Percentiles rank a stretch among this genome's conserved stretches.
phyloP scores from a whole-genome alignment of 768 basidiomycete species.

The Tulasnella sp. region DNA sequence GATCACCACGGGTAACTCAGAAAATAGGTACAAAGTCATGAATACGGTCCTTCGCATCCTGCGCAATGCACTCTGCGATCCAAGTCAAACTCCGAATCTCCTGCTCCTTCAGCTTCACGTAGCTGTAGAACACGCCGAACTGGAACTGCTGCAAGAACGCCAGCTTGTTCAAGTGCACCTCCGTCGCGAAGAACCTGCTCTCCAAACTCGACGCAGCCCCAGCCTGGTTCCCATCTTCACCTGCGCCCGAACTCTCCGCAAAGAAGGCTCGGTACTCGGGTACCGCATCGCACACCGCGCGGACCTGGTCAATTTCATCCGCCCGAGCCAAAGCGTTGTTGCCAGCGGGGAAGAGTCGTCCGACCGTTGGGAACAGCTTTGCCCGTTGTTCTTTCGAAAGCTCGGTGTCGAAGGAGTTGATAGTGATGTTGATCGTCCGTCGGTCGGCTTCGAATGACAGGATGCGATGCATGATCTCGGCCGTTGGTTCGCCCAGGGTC shows the following conservation, averaged over 20 bases:
- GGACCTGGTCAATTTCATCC: constrained; percentile 91
- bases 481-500: constrained; percentile 74
- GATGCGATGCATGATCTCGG: constrained; percentile 85
- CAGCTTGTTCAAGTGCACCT: constrained; percentile 90
- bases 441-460: constrained; percentile 96
- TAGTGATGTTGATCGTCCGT: constrained; percentile 94
- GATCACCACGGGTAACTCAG: constrained; percentile 34
- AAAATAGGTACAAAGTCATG: constrained; percentile 91
- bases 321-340: constrained; percentile 90
- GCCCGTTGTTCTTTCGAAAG: constrained; percentile 92
- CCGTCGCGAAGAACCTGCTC: constrained; percentile 88
- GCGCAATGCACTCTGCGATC: constrained; percentile 98
- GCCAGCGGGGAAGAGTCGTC: constrained; percentile 88
- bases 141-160: constrained; percentile 97
- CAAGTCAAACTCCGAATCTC: constrained; percentile 83
- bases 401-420: constrained; percentile 97
- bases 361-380: constrained; percentile 87
- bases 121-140: constrained; percentile 85
- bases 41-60: constrained; percentile 92
- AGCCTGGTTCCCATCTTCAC: constrained; percentile 26
- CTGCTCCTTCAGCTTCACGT: constrained; percentile 86
- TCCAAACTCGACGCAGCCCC: constrained; percentile 59
- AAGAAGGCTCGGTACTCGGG: constrained; percentile 90
- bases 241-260: constrained; percentile 39
- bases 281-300: constrained; percentile 76